Percentiles rank a stretch among this genome's conserved stretches.
Conservation (phyloP, 305 asterid genomes). For the Plantago coronopus region DNA sequence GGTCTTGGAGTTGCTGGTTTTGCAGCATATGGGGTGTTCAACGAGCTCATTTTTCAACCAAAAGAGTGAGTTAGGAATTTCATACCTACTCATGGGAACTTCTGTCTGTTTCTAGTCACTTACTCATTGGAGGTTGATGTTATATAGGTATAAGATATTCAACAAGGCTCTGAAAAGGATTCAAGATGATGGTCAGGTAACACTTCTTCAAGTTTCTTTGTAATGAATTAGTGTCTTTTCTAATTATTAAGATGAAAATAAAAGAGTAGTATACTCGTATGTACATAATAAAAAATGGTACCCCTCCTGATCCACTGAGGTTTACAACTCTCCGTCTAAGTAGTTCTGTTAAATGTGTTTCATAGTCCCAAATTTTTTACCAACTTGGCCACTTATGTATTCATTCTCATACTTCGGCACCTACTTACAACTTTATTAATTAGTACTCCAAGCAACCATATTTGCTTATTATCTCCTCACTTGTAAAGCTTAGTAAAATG, state of each 20-base stretch:
- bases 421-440: no score
- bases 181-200: constrained; percentile 77
- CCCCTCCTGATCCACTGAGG: no score
- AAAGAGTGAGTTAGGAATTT: constrained; percentile 60
- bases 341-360: no score
- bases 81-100: not conserved
- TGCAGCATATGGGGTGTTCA: constrained; percentile 84
- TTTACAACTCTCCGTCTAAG: no score
- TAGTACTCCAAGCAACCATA: no score
- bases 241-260: not conserved
- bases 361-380: no score
- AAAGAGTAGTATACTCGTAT: not conserved
- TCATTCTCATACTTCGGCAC: no score
- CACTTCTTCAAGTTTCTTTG: constrained; percentile 8
- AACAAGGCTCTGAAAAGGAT: constrained; percentile 77
- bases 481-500: no score
- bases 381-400: no score
- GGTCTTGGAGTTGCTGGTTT: constrained; percentile 89
- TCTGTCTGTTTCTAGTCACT: not conserved
- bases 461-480: no score
- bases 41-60: constrained; percentile 84
- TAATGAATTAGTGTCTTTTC: not conserved
- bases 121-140: constrained; percentile 19
- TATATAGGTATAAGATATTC: constrained; percentile 76
- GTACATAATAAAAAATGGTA: no score